These are phyloP conservation scores for Rubroshorea leprosula DNA, from an alignment of 345 rosid species.

Conservation along the genomic window DNA sequence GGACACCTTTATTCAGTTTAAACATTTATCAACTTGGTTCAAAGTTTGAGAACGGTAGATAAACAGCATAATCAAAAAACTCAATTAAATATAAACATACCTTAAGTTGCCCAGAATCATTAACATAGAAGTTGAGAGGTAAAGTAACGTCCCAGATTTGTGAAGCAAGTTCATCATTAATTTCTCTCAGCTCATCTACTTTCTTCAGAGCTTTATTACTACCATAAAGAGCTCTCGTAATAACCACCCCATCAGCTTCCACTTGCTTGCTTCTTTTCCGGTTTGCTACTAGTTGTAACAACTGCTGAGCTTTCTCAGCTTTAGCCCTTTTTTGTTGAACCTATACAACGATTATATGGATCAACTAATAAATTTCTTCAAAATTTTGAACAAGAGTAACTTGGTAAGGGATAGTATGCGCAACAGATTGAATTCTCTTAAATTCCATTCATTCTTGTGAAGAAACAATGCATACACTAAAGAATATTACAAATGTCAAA, in stretches of 20 bases:
- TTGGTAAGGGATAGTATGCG: no score
- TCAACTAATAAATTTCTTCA: no score
- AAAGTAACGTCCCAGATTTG: conserved; percentile 71
- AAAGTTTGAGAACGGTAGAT: no score
- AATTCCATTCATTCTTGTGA: no score
- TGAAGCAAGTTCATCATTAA: conserved; percentile 34
- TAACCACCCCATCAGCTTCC: conserved; percentile 67
- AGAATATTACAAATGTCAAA: background rate
- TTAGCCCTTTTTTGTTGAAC: conserved; percentile 63
- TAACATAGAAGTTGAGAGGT: conserved; percentile 86
- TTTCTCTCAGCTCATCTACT: conserved; percentile 31
- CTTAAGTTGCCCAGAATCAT: conserved; percentile 76
- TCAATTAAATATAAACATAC: conserved; percentile 26
- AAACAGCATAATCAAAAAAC: background rate
- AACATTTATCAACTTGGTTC: no score
- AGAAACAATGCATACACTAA: no score
- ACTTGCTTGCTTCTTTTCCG: conserved; percentile 70
- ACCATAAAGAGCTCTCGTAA: conserved; percentile 73
- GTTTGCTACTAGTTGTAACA: conserved; percentile 68
- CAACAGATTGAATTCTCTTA: no score
- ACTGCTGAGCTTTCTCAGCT: conserved; percentile 79
- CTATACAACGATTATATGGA: conserved; percentile 26
- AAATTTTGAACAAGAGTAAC: no score
- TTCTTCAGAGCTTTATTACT: conserved; percentile 50
- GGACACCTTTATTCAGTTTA: no score